Evolutionary conservation across 495 filamentous ascomycete genomes (phyloP), one percentile per base, ranked within the genome.

Genomic region (Tetracladium setigerum): DNA sequence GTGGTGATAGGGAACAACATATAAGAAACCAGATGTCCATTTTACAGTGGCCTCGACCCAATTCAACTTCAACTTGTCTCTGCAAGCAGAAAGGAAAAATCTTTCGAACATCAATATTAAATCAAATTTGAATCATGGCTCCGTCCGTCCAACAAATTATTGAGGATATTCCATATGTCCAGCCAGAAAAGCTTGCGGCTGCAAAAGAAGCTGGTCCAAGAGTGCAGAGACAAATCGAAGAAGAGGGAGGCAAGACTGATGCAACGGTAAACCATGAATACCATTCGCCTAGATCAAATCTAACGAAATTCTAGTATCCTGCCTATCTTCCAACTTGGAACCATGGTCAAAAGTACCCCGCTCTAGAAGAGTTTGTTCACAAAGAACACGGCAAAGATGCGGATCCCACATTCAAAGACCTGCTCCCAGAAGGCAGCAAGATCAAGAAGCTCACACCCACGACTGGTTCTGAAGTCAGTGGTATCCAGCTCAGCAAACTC

Each of bases 321-420:
- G 70, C 88, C 56, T 90, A 90, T 61, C 73, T 90, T 12, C 83
- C 84, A 2, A 83, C 79, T 3, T 89, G 84, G 83, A 72, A 87
- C 55, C 61, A 58, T 17, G 61, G 61, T 17, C 36, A 50, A 30
- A 75, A 79, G 72, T 87, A 82, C 56, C 66, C 72, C 0, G 75
- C 83, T 2, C 72, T 89, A 3, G 60, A 82, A 60, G 74, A 78
- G 0, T 89, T 87, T 58, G 66, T 69, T 35, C 83, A 89, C 62
- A 62, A 71, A 44, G 86, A 92, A 37, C 84, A 82, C 55, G 86
- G 85, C 50, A 76, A 75, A 46, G 71, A 79, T 44, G 85, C 87
- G 22, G 83, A 90, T 60, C 66, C 74, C 4, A 64, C 72, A 9
- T 84, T 79, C 61, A 71, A 71, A 11, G 81, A 89, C 44, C 79